These are phyloP conservation scores for Kregervanrija delftensis DNA, from an alignment of 805 yeast genomes.

Conservation along the genomic window DNA sequence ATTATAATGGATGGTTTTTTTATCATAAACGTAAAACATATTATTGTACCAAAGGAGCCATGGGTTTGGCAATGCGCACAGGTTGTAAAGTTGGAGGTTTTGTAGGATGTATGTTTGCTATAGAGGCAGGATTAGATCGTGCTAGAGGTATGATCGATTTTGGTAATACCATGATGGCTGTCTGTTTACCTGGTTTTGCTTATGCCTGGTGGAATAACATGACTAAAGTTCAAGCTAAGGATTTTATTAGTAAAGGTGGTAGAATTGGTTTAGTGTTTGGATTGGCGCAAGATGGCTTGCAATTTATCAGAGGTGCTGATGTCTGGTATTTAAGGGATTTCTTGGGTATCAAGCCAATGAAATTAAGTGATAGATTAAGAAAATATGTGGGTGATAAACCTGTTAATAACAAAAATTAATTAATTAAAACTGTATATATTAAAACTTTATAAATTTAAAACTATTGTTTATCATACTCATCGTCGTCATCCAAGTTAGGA, in stretches of 20 bases:
- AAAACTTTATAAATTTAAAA: not conserved
- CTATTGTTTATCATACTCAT: constrained; percentile 26
- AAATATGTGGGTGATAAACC: constrained; percentile 1
- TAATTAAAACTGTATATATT: not conserved
- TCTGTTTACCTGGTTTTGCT: constrained; percentile 42
- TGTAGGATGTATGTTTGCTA: constrained; percentile 44
- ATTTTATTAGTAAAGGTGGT: constrained; percentile 44
- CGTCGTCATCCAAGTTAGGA: constrained; percentile 64
- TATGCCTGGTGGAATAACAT: constrained; percentile 43
- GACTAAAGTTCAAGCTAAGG: constrained; percentile 35
- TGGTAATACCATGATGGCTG: constrained; percentile 54
- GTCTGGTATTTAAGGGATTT: constrained; percentile 53
- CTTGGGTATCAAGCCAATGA: constrained; percentile 22
- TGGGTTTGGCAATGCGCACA: constrained; percentile 38
- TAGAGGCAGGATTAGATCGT: constrained; percentile 57
- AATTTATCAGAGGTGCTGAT: constrained; percentile 50
- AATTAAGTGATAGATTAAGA: constrained; percentile 17
- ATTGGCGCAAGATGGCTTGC: constrained; percentile 55
- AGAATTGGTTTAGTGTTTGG: constrained; percentile 58
- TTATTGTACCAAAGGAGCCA: constrained; percentile 54
- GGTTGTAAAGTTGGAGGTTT: constrained; percentile 37
- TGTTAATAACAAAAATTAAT: not conserved
- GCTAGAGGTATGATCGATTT: constrained; percentile 47
- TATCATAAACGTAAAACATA: constrained; percentile 81
- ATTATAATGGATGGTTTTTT: constrained; percentile 82